Conservation (phyloP, 805 yeast genomes). For the Pichia phayaonensis region DNA sequence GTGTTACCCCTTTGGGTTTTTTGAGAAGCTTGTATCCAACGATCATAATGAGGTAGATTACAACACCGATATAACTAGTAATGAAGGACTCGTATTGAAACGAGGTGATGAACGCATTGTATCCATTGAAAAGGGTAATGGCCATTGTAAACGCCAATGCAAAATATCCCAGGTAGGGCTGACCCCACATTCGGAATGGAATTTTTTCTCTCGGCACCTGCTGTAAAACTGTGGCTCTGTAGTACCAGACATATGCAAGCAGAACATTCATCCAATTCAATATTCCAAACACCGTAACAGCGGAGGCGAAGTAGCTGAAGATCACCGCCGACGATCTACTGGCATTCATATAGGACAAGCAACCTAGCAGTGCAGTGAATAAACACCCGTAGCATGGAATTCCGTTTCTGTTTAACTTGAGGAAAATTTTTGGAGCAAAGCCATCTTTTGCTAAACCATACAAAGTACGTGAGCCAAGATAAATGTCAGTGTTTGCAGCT, state of each 20-base stretch:
- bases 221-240: constrained; percentile 12
- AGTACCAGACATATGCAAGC: constrained; percentile 12
- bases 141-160: constrained; percentile 8
- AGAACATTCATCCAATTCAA: constrained; percentile 17
- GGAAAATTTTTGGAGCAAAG: no score
- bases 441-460: no score
- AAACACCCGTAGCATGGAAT: constrained; percentile 38
- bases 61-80: constrained; percentile 16
- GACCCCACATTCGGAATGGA: constrained; percentile 16
- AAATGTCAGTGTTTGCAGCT: no score
- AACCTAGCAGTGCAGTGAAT: constrained; percentile 12
- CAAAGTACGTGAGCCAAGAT: no score
- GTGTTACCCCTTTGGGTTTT: constrained; percentile 5
- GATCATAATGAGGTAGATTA: constrained; percentile 3
- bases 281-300: constrained; percentile 17
- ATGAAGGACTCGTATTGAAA: constrained; percentile 15
- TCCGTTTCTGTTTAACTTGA: constrained; percentile 60
- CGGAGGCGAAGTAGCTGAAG: constrained; percentile 14
- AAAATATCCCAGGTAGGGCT: constrained; percentile 15
- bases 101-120: constrained; percentile 12
- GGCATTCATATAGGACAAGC: no score
- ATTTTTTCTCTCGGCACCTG: constrained; percentile 14
- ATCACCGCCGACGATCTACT: constrained; percentile 8
- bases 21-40: constrained; percentile 1
- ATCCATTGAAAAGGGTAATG: constrained; percentile 16